Evolutionary conservation across 495 filamentous ascomycete species (phyloP).

Genomic region (Schizothecium vesticola): DNA sequence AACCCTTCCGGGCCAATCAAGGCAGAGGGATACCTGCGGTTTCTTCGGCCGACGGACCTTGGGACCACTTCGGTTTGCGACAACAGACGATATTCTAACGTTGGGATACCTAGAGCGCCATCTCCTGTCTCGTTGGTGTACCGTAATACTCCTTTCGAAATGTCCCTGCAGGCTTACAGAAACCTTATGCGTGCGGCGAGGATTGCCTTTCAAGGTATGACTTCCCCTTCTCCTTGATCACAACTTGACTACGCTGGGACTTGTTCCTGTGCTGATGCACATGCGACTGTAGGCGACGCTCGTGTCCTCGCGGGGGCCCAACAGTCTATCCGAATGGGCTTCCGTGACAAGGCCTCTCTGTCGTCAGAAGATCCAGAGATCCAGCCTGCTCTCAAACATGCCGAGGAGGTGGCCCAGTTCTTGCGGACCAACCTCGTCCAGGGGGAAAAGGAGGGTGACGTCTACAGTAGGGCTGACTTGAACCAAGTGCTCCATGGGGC

Average conservation of each 20-base stretch:
- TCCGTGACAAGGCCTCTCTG: slow-evolving; percentile 59
- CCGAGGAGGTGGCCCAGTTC: slow-evolving; percentile 75
- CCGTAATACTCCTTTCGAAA: background rate
- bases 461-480: slow-evolving; percentile 50
- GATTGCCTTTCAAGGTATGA: slow-evolving; percentile 74
- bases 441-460: slow-evolving; percentile 55
- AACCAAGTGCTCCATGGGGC: background rate
- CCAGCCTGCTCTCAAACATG: slow-evolving; percentile 58
- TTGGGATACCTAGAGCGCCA: background rate
- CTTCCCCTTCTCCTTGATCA: background rate
- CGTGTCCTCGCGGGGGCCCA: slow-evolving; percentile 64
- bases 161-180: slow-evolving; percentile 73
- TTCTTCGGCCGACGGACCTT: background rate
- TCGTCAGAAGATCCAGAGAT: slow-evolving; percentile 48
- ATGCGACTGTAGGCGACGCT: slow-evolving; percentile 53
- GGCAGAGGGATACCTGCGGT: background rate
- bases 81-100: background rate
- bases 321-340: slow-evolving; percentile 60
- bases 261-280: background rate
- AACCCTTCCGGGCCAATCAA: background rate
- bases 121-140: background rate
- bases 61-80: background rate
- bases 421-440: slow-evolving; percentile 84
- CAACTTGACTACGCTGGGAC: background rate
- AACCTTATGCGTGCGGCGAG: slow-evolving; percentile 74